Percentiles rank a stretch among this genome's conserved stretches.
These are phyloP conservation scores for Coelastrella sp. DNA, from an alignment of 139 green algal genomes.

Conservation along the genomic window DNA sequence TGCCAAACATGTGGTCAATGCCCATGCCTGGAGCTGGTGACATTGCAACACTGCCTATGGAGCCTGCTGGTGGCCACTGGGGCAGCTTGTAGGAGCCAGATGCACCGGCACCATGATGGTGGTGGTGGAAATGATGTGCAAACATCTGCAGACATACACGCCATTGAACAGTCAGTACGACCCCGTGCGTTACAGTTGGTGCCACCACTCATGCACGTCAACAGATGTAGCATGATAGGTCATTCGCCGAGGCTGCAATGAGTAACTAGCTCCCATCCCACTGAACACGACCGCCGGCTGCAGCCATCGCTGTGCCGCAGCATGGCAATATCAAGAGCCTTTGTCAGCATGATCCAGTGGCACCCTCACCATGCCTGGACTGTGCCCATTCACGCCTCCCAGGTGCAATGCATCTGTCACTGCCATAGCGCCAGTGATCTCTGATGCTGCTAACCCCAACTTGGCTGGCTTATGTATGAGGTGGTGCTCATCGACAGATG, in stretches of 20 bases:
- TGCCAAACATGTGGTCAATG: slow-evolving; percentile 53
- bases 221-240: no score
- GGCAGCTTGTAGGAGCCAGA: slow-evolving; percentile 37
- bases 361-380: slow-evolving; percentile 26
- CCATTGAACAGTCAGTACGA: no score
- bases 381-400: slow-evolving; percentile 10
- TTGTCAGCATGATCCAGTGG: neutral
- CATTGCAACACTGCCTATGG: slow-evolving; percentile 41
- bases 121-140: neutral
- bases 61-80: slow-evolving; percentile 62
- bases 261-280: no score
- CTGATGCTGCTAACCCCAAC: slow-evolving; percentile 44
- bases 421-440: slow-evolving; percentile 63
- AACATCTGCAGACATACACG: slow-evolving; percentile 1
- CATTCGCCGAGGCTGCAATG: no score
- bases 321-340: neutral
- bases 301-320: no score
- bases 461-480: slow-evolving; percentile 58
- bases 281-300: no score
- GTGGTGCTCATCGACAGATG: slow-evolving; percentile 32
- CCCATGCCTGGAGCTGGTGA: slow-evolving; percentile 13
- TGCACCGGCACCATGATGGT: neutral
- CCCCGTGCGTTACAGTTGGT: no score
- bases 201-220: neutral
- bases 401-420: slow-evolving; percentile 57